A percentile compares a stretch with the other conserved stretches of the same genome.
Conservation (phyloP, 1,284 basidiomycete genomes). For the Ganoderma multipileum region DNA sequence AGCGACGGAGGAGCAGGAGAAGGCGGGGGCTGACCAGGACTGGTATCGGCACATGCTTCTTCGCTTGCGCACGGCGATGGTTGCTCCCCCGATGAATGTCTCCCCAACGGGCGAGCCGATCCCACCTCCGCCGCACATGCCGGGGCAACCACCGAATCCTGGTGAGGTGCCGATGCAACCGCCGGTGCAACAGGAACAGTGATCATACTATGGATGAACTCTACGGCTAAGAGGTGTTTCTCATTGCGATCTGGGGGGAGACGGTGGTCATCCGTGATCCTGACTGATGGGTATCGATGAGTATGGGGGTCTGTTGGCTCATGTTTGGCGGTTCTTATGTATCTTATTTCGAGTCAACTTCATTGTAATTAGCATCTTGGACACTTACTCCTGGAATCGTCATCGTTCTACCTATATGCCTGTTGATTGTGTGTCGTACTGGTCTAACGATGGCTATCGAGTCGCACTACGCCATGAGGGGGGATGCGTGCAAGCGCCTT, state of each 20-base stretch:
- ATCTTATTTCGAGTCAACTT: slow-evolving; percentile 26
- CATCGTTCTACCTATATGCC: background rate
- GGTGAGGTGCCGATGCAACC: slow-evolving; percentile 34
- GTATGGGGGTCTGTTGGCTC: background rate
- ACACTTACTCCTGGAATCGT: background rate
- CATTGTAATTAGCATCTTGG: slow-evolving; percentile 15
- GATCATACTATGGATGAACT: slow-evolving; percentile 2
- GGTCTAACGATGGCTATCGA: no score
- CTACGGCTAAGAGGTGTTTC: background rate
- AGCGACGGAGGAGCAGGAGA: slow-evolving; percentile 79
- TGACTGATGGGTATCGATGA: background rate
- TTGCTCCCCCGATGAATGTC: slow-evolving; percentile 67
- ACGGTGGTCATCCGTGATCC: slow-evolving; percentile 11
- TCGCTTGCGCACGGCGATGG: slow-evolving; percentile 70
- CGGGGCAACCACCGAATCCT: slow-evolving; percentile 34
- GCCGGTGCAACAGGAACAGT: slow-evolving; percentile 28
- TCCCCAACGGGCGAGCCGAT: slow-evolving; percentile 61
- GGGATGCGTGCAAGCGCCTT: no score
- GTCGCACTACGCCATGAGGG: no score
- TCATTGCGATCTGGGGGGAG: background rate
- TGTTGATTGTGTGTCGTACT: background rate
- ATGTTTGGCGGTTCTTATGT: background rate
- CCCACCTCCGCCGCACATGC: slow-evolving; percentile 34
- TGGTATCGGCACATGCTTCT: slow-evolving; percentile 86
- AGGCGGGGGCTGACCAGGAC: slow-evolving; percentile 75